phyloP scores from a whole-genome alignment of 208 protist species.

The Trypanosoma caninum region DNA sequence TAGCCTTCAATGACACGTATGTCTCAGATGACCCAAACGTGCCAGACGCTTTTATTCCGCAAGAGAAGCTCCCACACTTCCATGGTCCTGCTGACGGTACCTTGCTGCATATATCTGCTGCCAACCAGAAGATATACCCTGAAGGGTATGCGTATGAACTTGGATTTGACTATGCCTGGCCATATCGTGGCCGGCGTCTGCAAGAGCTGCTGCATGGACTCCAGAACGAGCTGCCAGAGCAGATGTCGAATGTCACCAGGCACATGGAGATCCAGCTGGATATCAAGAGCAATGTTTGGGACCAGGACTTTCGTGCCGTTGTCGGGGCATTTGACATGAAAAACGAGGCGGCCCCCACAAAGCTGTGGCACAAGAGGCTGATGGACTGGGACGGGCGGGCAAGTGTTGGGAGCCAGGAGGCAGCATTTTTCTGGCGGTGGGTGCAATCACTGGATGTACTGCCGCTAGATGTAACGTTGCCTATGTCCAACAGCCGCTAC shows the following conservation, averaged over 20 bases:
- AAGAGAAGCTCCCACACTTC: conserved; percentile 32
- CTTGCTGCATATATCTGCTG: conserved; percentile 35
- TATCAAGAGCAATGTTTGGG: conserved; percentile 47
- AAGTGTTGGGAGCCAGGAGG: conserved; percentile 37
- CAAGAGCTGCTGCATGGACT: conserved; percentile 33
- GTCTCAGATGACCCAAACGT: conserved; percentile 15
- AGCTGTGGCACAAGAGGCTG: conserved; percentile 28
- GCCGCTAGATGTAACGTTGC: conserved; percentile 32
- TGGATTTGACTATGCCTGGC: conserved; percentile 38
- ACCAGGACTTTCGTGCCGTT: conserved; percentile 26
- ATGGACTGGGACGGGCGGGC: conserved; percentile 35
- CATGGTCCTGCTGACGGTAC: conserved; percentile 29
- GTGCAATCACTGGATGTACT: conserved; percentile 39
- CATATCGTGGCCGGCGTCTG: conserved; percentile 41
- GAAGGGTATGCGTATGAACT: conserved; percentile 42
- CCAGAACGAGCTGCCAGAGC: conserved; percentile 4
- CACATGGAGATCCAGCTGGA: conserved; percentile 48
- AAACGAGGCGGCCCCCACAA: background rate
- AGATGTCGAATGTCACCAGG: conserved; percentile 14
- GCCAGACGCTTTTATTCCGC: conserved; percentile 23
- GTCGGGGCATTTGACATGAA: conserved; percentile 25
- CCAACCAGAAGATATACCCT: conserved; percentile 53
- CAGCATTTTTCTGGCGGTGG: conserved; percentile 59
- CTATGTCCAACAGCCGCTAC: conserved; percentile 24
- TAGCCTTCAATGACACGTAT: conserved; percentile 18